Evolutionary conservation across 2,329 filamentous ascomycete species (phyloP), one percentile per base, ranked within the genome.

Genomic region (Venturia asperata): DNA sequence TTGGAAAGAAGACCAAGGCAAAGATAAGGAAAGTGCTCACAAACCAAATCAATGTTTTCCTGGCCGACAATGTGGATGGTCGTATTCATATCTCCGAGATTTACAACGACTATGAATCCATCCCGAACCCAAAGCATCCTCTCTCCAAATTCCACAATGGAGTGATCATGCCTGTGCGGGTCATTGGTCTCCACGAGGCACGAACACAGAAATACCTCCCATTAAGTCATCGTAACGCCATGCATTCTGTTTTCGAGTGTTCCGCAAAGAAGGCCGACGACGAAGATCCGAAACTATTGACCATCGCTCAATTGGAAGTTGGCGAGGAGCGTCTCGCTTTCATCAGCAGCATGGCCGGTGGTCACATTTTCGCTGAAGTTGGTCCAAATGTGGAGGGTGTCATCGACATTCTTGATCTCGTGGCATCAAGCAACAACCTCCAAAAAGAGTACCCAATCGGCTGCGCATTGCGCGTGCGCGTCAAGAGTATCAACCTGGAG

Each of bases 201-300:
- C 87, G 89, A 69, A 95, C 91, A 70, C 91, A 97, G 76, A 87
- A 89, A 58, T 99, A 96, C 78, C 81, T 99, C 52, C 92, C 94
- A 2, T 90, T 99, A 71, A 90, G 89, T 45, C 93, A 97, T 77
- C 85, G 92, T 64, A 86, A 87, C 61, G 87, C 86, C 65, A 92
- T 92, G 74, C 87, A 88, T 56, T 80, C 85, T 0, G 88, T 96
- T 1, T 89, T 93, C 66, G 94, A 99, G 74, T 83, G 97, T 63
- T 94, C 92, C 4, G 85, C 89, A 4, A 97, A 92, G 77, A 83
- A 85, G 42, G 88, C 84, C 63, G 78, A 80, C 66, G 72, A 83
- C n/a, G 75, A 73, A 66, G 83, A 89, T 66, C 75, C 87, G 49
- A 81, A 86, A 64, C 78, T 87, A 0, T 79, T 96, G 58, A 85